Conservation (phyloP, 2,329 filamentous ascomycete genomes). For the Esteya vermicola region DNA sequence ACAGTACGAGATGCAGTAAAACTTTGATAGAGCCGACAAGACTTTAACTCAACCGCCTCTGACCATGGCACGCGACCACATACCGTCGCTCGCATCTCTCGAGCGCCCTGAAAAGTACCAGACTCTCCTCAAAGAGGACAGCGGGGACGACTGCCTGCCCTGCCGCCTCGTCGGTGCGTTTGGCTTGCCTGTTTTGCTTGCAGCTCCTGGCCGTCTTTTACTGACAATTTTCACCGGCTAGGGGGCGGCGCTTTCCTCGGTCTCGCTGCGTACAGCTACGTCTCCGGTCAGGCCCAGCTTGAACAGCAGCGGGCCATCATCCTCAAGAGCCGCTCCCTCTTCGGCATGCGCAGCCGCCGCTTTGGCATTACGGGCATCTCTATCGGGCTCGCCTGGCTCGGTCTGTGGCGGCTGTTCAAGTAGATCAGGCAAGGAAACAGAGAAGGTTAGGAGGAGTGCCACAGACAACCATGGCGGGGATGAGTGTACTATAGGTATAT, state of each 20-base stretch:
- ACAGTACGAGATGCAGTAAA: background rate
- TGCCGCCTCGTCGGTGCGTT: slow-evolving; percentile 58
- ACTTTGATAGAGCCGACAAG: too few species aligned
- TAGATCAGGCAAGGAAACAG: background rate
- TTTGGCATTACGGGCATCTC: slow-evolving; percentile 55
- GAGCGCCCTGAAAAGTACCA: slow-evolving; percentile 49
- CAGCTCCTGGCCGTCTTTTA: too few species aligned
- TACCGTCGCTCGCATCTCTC: slow-evolving; percentile 36
- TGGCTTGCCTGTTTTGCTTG: background rate
- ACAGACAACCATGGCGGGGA: too few species aligned
- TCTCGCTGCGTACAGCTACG: slow-evolving; percentile 64
- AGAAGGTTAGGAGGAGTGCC: background rate
- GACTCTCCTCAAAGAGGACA: slow-evolving; percentile 39
- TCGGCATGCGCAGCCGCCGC: slow-evolving; percentile 58
- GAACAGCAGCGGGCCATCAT: slow-evolving; percentile 51
- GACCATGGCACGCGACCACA: slow-evolving; percentile 30
- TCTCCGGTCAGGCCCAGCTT: slow-evolving; percentile 59
- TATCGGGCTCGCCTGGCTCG: slow-evolving; percentile 52
- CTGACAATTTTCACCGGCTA: too few species aligned
- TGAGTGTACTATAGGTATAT: too few species aligned
- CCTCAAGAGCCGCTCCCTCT: slow-evolving; percentile 52
- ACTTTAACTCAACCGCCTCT: background rate
- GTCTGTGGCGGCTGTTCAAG: slow-evolving; percentile 50
- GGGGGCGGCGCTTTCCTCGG: slow-evolving; percentile 64
- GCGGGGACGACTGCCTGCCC: slow-evolving; percentile 51